These are phyloP conservation scores for Paracorniculantispora psalliotae DNA, from an alignment of 2,329 filamentous ascomycete genomes.

Conservation along the genomic window DNA sequence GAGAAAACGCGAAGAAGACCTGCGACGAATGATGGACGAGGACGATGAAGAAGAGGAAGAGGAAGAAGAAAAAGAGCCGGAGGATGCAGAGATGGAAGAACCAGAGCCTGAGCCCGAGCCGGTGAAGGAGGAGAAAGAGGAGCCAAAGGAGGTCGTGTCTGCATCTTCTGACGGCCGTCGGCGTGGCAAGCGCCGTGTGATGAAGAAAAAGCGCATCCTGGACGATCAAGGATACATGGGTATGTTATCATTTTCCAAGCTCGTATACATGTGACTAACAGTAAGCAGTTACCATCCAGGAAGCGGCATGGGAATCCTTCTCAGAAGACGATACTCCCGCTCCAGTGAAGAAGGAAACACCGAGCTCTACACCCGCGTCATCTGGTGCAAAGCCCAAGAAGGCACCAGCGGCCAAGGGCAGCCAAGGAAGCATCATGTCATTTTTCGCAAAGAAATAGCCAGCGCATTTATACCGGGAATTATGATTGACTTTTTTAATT, in stretches of 20 bases:
- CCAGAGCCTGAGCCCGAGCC: constrained; percentile 34
- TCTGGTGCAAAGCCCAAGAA: constrained; percentile 52
- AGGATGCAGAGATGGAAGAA: constrained; percentile 33
- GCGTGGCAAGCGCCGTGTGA: constrained; percentile 71
- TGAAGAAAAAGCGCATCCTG: constrained; percentile 81
- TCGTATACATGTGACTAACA: background rate
- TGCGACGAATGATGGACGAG: constrained; percentile 47
- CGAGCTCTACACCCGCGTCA: constrained; percentile 38
- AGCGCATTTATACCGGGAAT: background rate
- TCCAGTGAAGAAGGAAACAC: constrained; percentile 48
- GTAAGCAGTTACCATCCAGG: constrained; percentile 72
- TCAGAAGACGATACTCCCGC: constrained; percentile 75
- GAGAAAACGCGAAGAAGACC: constrained; percentile 34
- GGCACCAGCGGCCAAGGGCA: constrained; percentile 44
- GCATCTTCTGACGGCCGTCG: constrained; percentile 57
- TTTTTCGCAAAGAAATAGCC: constrained; percentile 81
- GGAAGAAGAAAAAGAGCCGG: constrained; percentile 49
- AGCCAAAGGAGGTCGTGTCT: constrained; percentile 48
- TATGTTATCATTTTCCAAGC: constrained; percentile 35
- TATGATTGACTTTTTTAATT: background rate
- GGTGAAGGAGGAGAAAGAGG: constrained; percentile 34
- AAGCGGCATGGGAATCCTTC: constrained; percentile 84
- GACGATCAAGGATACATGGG: constrained; percentile 88
- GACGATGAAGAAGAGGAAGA: constrained; percentile 46
- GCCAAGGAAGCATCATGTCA: constrained; percentile 82